phyloP scores from a whole-genome alignment of 1,284 basidiomycete genomes.

The Grifola frondosa region DNA sequence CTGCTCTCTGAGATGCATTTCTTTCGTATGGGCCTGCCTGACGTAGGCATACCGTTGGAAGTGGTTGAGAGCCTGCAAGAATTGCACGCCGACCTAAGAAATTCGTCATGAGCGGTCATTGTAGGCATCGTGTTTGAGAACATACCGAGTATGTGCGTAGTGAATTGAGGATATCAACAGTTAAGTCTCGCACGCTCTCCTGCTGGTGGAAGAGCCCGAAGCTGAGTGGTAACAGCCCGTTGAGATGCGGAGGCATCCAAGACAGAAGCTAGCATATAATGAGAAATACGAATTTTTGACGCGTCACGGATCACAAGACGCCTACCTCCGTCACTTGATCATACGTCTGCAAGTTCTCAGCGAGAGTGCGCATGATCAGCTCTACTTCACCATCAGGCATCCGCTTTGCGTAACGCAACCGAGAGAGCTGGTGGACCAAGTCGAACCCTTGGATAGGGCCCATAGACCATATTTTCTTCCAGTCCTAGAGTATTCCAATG shows the following conservation, averaged over 20 bases:
- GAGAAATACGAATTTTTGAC: background rate
- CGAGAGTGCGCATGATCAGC: conserved; percentile 74
- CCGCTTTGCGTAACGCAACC: conserved; percentile 61
- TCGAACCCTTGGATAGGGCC: conserved; percentile 67
- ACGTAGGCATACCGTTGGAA: conserved; percentile 90
- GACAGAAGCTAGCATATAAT: conserved; percentile 68
- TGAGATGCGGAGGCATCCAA: conserved; percentile 72
- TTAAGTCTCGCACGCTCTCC: conserved; percentile 70
- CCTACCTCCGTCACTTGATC: conserved; percentile 89
- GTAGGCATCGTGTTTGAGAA: too few relatives aligned
- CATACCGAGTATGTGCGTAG: conserved; percentile 75
- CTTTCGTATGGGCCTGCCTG: conserved; percentile 65
- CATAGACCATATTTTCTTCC: conserved; percentile 42
- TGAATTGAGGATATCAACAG: conserved; percentile 82
- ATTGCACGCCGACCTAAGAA: conserved; percentile 78
- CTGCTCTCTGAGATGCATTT: conserved; percentile 42
- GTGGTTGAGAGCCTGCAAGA: conserved; percentile 83
- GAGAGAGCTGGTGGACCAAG: conserved; percentile 68
- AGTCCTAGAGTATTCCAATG: conserved; percentile 46
- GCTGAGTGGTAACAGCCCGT: conserved; percentile 83
- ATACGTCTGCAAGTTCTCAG: conserved; percentile 70
- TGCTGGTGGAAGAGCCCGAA: conserved; percentile 90
- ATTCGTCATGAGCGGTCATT: conserved; percentile 4
- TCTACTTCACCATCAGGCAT: conserved; percentile 68
- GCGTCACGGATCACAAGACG: conserved; percentile 4